Evolutionary conservation across 805 yeast species (phyloP).

Genomic region (Citeromyces nyonsensis): DNA sequence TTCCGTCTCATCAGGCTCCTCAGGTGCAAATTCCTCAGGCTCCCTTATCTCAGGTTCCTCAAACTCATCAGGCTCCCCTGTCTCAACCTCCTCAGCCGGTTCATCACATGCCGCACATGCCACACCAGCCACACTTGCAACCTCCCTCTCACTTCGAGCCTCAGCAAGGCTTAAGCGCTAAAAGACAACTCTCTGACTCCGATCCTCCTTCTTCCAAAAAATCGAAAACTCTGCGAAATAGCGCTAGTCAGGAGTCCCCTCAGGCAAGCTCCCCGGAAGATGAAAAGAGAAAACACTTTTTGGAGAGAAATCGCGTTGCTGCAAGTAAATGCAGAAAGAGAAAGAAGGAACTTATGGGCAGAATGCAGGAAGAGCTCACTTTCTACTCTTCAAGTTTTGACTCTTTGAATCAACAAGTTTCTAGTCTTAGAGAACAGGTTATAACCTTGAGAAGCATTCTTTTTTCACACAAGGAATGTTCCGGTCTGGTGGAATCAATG

Average conservation of each 20-base stretch:
- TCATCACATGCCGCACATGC: neutral
- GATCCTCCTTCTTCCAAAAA: conserved; percentile 2
- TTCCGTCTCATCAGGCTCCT: neutral
- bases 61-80: neutral
- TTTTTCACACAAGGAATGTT: conserved; percentile 34
- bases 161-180: conserved; percentile 1
- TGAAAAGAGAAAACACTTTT: conserved; percentile 62
- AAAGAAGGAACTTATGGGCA: conserved; percentile 75
- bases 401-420: conserved; percentile 40
- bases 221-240: conserved; percentile 10
- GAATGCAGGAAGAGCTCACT: conserved; percentile 67
- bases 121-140: neutral
- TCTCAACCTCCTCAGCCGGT: neutral
- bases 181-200: conserved; percentile 3
- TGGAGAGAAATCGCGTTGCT: conserved; percentile 89
- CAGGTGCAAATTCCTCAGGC: too few species aligned
- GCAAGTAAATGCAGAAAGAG: conserved; percentile 95
- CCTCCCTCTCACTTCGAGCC: conserved; percentile 10
- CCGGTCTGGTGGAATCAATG: conserved; percentile 20
- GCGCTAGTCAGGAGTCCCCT: conserved; percentile 21
- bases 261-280: conserved; percentile 41
- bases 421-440: conserved; percentile 43
- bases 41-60: neutral
- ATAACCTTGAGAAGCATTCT: conserved; percentile 29
- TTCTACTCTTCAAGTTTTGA: conserved; percentile 60